Evolutionary conservation across 1,139 yeast species (phyloP), one percentile per base, ranked within the genome.

Genomic region (Pichia sp.): DNA sequence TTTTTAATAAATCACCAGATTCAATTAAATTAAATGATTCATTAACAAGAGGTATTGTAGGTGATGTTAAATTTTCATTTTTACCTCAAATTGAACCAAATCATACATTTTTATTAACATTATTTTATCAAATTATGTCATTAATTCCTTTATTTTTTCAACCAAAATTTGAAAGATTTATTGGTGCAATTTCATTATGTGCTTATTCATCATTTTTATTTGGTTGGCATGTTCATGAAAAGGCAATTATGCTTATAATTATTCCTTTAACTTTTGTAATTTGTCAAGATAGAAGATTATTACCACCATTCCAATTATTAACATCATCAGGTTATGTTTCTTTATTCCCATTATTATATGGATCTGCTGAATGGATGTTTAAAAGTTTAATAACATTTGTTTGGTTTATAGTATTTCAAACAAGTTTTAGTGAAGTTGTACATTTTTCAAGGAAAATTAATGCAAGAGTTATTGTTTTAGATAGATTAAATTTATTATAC

Each of bases 171-270:
- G 79, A 81, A 55, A 73, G 95, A 55, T 92, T 92, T 58, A 66
- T 90, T 36, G 97, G 95, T 0, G 79, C 94, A 1, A 69, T 92
- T 57, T 83, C 97, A 0, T 73, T 90, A 46, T 92, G 97, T 68
- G 98, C 95, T 1, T 88, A 79, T 67, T 83, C 97, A 0, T 86
- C 96, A 4, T 92, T 87, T 62, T 69, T 92, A 48, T 92, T 92
- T 67, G 98, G 99, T 6, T 92, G 97, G 97, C 98, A 92, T 64
- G 98, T 92, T 30, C 98, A 92, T 68, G 98, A 90, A 66, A 92
- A 92, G 74, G 98, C 98, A 0, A 81, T 92, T 39, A 75, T 94
- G 71, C 67, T 89, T 34, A 84, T 90, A 2, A 86, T 92, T n/a
- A 78, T 94, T 61, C 98, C 99, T 1, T 80, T 88, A 63, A 76